Percentiles rank a stretch among this genome's conserved stretches.
These are phyloP conservation scores for Mycena galopus DNA, from an alignment of 768 basidiomycete species.

Conservation along the genomic window DNA sequence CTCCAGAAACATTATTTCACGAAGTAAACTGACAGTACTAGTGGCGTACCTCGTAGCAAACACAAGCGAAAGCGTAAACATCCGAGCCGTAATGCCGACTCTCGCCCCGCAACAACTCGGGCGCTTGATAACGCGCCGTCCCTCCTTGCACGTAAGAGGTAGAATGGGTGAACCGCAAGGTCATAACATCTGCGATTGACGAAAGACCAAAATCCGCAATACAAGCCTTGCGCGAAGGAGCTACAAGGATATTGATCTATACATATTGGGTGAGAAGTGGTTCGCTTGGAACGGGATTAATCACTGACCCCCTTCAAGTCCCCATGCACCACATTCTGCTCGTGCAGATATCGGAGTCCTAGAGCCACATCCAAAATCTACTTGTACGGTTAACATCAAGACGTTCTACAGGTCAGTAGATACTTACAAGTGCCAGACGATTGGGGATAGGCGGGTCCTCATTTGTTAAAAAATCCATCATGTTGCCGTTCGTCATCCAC, in stretches of 20 bases:
- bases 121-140: constrained; percentile 52
- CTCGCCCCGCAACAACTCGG: constrained; percentile 48
- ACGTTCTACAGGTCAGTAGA: not conserved
- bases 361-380: constrained; percentile 34
- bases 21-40: not conserved
- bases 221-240: constrained; percentile 55
- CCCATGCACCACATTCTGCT: constrained; percentile 36
- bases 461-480: constrained; percentile 24
- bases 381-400: not conserved
- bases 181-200: constrained; percentile 39
- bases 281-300: not conserved
- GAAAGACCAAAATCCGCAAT: constrained; percentile 66
- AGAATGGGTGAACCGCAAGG: constrained; percentile 36
- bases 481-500: constrained; percentile 47
- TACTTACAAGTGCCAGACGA: constrained; percentile 19
- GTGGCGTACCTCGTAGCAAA: constrained; percentile 51
- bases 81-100: constrained; percentile 42
- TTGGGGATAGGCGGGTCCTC: not conserved
- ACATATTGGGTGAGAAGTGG: not conserved
- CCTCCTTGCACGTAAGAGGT: constrained; percentile 41
- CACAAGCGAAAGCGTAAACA: constrained; percentile 57
- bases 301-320: constrained; percentile 39
- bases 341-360: constrained; percentile 39
- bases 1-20: not conserved
- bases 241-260: constrained; percentile 63